Conservation (phyloP, 768 basidiomycete species). For the Suillus decipiens region DNA sequence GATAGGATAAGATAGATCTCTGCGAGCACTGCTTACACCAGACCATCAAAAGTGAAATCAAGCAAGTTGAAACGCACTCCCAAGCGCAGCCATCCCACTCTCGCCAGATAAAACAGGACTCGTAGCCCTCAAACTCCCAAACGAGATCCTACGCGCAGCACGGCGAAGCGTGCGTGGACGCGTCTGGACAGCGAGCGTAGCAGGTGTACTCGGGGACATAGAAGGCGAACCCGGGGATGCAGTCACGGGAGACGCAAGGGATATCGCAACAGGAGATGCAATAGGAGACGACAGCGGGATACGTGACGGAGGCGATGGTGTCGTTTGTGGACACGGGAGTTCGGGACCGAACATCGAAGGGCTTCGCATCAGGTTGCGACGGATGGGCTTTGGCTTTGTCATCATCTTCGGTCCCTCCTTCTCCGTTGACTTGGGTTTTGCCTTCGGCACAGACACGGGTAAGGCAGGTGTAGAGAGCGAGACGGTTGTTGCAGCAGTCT, state of each 20-base stretch:
- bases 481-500: conserved; percentile 32
- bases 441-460: conserved; percentile 20
- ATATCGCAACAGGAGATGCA: conserved; percentile 9
- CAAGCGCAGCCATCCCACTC: conserved; percentile 46
- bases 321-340: conserved; percentile 48
- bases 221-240: conserved; percentile 13
- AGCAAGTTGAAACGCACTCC: conserved; percentile 72
- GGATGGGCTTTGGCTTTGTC: conserved; percentile 30
- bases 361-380: conserved; percentile 54
- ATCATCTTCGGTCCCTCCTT: conserved; percentile 15
- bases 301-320: conserved; percentile 32
- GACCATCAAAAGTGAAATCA: conserved; percentile 27
- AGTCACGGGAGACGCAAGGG: conserved; percentile 14
- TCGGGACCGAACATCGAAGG: conserved; percentile 71
- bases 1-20: neutral
- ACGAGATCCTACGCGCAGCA: conserved; percentile 62
- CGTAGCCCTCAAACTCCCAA: conserved; percentile 50
- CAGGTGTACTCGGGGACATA: conserved; percentile 10
- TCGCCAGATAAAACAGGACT: conserved; percentile 36
- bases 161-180: conserved; percentile 33
- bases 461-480: conserved; percentile 22
- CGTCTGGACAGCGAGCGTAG: conserved; percentile 4
- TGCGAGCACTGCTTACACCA: neutral
- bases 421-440: conserved; percentile 17
- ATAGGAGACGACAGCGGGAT: conserved; percentile 32